Base-by-base conservation (phyloP, 2,329 filamentous ascomycete species). In the Amphichorda felina region DNA sequence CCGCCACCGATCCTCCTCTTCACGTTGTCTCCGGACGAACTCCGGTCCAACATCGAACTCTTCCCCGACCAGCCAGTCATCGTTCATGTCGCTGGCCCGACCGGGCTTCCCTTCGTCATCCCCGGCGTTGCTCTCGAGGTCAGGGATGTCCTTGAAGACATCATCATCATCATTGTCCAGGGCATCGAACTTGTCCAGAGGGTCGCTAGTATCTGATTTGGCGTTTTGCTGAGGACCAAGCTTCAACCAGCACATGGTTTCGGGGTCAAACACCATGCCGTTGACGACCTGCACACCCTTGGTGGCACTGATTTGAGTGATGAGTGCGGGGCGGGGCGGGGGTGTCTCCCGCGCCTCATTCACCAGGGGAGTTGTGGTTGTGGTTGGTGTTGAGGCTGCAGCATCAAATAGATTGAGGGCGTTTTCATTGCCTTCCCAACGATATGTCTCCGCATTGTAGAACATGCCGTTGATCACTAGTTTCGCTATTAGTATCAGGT, bases 201-300 rank as follows among this genome's bases (percentile, higher is more conserved):
- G 64, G 47, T 79, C 75, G 30, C 65, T 63, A 8, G 59, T 55
- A 14, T 73, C 66, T 2, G 65, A 62, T 39, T 61, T 64, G 29
- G 57, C 49, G 34, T 64, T 63, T n/a, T 22, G 54, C 21, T 68
- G 54, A 14, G 64, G 56, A 32, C 69, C 65, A 41, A 91, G 66
- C 57, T 94, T 95, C 38, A 96, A 70, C 91, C 91, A 98, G 55
- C 87, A 93, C 89, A 98, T 96, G 47, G 85, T 85, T 42, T 86
- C 80, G 4, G 91, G 91, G 52, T 98, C 91, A 54, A 96, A 98
- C 8, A 96, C 82, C 91, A 98, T 98, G 46, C 87, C 86, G n/a
- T 87, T 84, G 39, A 95, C 87, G 25, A 95, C 82, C 58, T 95
- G 88, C 11, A 94, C 82, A 41, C 86, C 88, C 50, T 89, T 84